Evolutionary conservation across 768 basidiomycete species (phyloP).

Genomic region (Tephrocybe sp.): DNA sequence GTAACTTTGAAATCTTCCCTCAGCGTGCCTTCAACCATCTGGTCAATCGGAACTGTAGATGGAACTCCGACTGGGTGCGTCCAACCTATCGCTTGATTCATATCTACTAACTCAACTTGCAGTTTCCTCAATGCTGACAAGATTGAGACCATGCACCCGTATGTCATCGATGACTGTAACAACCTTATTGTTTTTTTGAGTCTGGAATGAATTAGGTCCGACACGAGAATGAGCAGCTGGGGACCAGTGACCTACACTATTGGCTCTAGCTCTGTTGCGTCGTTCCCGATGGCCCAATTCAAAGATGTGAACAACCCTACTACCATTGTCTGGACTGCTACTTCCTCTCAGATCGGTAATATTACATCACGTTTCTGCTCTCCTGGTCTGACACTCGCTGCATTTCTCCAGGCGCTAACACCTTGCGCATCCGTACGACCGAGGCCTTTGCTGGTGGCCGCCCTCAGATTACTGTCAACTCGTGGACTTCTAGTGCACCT

Average conservation of each 20-base stretch:
- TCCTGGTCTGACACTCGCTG: neutral
- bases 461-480: constrained; percentile 42
- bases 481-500: constrained; percentile 39
- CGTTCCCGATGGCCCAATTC: constrained; percentile 54
- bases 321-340: constrained; percentile 38
- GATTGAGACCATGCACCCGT: constrained; percentile 49
- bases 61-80: constrained; percentile 40
- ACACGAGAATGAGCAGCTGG: constrained; percentile 44
- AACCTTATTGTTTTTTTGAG: neutral
- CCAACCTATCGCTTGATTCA: neutral
- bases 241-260: constrained; percentile 44
- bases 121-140: constrained; percentile 49
- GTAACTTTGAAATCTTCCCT: constrained; percentile 29
- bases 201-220: constrained; percentile 23
- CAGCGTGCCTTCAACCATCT: constrained; percentile 34
- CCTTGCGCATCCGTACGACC: constrained; percentile 43
- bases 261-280: constrained; percentile 32
- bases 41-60: constrained; percentile 46
- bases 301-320: constrained; percentile 41
- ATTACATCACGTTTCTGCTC: neutral
- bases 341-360: constrained; percentile 39
- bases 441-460: constrained; percentile 45
- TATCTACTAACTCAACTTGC: neutral
- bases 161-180: constrained; percentile 13
- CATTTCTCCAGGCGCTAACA: constrained; percentile 35